A percentile compares a stretch with the other conserved stretches of the same genome.
These are phyloP conservation scores for Scheffersomyces stambukii DNA, from an alignment of 1,139 yeast genomes.

Conservation along the genomic window DNA sequence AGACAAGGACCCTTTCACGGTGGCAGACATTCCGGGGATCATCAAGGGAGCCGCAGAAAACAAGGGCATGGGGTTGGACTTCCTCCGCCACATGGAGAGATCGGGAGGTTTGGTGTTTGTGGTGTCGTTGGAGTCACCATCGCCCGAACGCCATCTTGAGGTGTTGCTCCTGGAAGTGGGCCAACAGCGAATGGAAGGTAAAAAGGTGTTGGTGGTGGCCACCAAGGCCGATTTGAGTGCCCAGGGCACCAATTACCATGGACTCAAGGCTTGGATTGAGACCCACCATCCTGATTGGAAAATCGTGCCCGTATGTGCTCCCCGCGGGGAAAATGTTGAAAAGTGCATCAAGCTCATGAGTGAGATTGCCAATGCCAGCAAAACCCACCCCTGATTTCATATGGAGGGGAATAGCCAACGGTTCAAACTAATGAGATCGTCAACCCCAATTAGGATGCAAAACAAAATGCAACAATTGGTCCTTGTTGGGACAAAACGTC, in stretches of 20 bases:
- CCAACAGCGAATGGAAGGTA: conserved; percentile 48
- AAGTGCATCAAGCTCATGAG: conserved; percentile 69
- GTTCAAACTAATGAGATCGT: too few relatives aligned
- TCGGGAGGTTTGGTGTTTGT: conserved; percentile 89
- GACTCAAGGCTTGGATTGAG: conserved; percentile 40
- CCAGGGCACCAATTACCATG: conserved; percentile 40
- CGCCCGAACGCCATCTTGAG: conserved; percentile 64
- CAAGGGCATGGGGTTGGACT: conserved; percentile 91
- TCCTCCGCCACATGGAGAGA: conserved; percentile 86
- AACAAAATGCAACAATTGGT: too few relatives aligned
- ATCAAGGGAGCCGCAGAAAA: conserved; percentile 81
- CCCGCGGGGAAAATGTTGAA: conserved; percentile 66
- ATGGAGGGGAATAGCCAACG: not conserved
- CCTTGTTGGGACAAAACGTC: too few relatives aligned
- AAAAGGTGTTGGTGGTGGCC: conserved; percentile 71
- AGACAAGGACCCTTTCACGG: conserved; percentile 75
- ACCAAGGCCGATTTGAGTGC: conserved; percentile 82
- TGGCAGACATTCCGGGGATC: conserved; percentile 96
- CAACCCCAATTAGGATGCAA: conserved; percentile 1
- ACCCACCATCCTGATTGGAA: conserved; percentile 49
- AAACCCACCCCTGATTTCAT: not conserved
- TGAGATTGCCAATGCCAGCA: conserved; percentile 37
- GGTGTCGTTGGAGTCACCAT: conserved; percentile 59
- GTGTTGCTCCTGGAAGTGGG: conserved; percentile 71
- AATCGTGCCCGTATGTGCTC: conserved; percentile 81